Evolutionary conservation across 2,329 filamentous ascomycete species (phyloP).

Genomic region (Cytospora paraplurivora): DNA sequence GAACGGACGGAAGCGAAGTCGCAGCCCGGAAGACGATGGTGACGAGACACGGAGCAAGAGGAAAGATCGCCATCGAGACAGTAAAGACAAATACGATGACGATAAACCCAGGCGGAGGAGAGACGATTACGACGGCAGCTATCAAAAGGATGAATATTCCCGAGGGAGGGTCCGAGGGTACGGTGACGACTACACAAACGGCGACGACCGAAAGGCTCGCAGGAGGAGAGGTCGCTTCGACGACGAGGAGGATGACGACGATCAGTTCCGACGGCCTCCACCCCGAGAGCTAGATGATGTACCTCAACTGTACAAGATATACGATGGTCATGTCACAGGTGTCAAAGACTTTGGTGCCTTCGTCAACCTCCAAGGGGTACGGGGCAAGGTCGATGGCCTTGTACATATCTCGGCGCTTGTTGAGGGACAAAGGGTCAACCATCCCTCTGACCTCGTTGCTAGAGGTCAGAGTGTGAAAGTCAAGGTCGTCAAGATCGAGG

Average conservation of each 20-base stretch:
- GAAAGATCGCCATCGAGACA: conserved; percentile 41
- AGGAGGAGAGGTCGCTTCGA: conserved; percentile 45
- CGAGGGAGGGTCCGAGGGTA: conserved; percentile 51
- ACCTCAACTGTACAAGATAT: conserved; percentile 83
- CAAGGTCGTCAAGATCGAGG: conserved; percentile 87
- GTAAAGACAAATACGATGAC: conserved; percentile 42
- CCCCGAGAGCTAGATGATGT: conserved; percentile 77
- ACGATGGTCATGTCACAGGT: conserved; percentile 85
- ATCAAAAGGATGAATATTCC: conserved; percentile 41
- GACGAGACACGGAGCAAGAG: conserved; percentile 56
- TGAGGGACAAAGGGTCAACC: conserved; percentile 82
- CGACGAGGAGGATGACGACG: conserved; percentile 52
- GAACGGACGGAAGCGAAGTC: conserved; percentile 41
- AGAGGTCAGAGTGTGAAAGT: conserved; percentile 85
- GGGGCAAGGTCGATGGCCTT: conserved; percentile 86
- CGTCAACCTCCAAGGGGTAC: conserved; percentile 85
- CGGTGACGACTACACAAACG: conserved; percentile 62
- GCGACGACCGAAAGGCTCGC: conserved; percentile 41
- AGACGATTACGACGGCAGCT: conserved; percentile 32
- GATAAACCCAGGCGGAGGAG: conserved; percentile 28
- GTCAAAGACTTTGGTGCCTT: conserved; percentile 96
- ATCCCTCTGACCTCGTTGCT: conserved; percentile 84
- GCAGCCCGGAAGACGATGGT: conserved; percentile 47
- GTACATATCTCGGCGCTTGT: conserved; percentile 91
- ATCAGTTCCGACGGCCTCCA: conserved; percentile 66